phyloP scores from a whole-genome alignment of 768 basidiomycete genomes.

The Macrolepiota fuliginosa region DNA sequence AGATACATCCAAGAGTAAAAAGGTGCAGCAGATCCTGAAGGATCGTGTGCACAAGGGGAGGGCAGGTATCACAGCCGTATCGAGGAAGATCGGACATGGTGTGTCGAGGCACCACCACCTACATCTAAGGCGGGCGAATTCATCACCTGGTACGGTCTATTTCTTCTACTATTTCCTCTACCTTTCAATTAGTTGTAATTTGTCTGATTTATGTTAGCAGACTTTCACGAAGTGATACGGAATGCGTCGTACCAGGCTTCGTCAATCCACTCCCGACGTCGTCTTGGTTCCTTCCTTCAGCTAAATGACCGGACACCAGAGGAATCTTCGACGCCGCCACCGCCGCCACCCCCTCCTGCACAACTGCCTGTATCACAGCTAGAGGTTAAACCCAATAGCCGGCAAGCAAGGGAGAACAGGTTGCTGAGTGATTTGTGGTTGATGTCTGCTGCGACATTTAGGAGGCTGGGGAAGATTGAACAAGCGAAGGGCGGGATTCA shows the following conservation, averaged over 20 bases:
- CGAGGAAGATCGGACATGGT: conserved; percentile 72
- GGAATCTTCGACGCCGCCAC: conserved; percentile 41
- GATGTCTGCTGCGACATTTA: conserved; percentile 91
- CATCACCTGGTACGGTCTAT: conserved; percentile 69
- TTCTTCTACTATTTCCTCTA: neutral
- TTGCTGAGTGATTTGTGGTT: conserved; percentile 89
- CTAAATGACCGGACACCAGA: conserved; percentile 33
- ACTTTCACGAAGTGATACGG: conserved; percentile 65
- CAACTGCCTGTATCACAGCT: conserved; percentile 32
- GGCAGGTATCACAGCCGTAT: conserved; percentile 71
- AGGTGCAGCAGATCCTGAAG: conserved; percentile 73
- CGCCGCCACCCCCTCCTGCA: conserved; percentile 25
- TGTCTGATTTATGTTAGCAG: conserved; percentile 30
- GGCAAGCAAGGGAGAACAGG: conserved; percentile 56
- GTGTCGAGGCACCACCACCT: conserved; percentile 48
- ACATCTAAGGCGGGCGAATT: conserved; percentile 55
- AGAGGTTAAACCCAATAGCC: conserved; percentile 36
- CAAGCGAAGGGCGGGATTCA: conserved; percentile 90
- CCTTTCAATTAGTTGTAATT: neutral
- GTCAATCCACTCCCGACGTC: conserved; percentile 80
- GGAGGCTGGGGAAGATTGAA: conserved; percentile 85
- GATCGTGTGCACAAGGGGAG: conserved; percentile 72
- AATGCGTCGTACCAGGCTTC: conserved; percentile 67
- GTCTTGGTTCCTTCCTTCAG: conserved; percentile 48
- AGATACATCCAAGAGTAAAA: conserved; percentile 63